A percentile compares a stretch with the other conserved stretches of the same genome.
Evolutionary conservation across 768 basidiomycete species (phyloP).

Genomic region (Serendipita sp.): DNA sequence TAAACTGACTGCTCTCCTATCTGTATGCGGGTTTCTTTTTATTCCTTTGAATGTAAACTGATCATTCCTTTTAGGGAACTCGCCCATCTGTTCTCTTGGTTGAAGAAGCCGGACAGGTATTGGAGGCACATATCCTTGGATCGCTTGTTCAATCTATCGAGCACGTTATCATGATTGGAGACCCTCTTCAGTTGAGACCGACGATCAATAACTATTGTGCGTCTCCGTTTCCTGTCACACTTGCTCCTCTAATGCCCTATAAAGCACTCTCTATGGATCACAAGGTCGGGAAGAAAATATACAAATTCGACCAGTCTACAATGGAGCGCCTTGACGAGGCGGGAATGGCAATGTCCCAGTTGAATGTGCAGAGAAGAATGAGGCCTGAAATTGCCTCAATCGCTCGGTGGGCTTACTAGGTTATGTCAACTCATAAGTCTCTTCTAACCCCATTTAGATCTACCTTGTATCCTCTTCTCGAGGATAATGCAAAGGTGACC

Average conservation of each 20-base stretch:
- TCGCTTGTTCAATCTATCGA: slow-evolving; percentile 46
- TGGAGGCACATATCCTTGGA: slow-evolving; percentile 60
- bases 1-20: slow-evolving; percentile 41
- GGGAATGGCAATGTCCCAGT: slow-evolving; percentile 49
- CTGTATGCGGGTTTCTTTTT: slow-evolving; percentile 22
- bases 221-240: slow-evolving; percentile 13
- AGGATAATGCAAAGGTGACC: slow-evolving; percentile 32
- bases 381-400: slow-evolving; percentile 49
- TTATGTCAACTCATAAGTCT: not conserved
- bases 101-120: slow-evolving; percentile 70
- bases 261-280: slow-evolving; percentile 57
- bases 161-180: slow-evolving; percentile 67
- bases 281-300: slow-evolving; percentile 34
- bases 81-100: slow-evolving; percentile 48
- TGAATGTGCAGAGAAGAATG: slow-evolving; percentile 64
- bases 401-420: slow-evolving; percentile 27
- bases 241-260: not conserved
- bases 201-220: slow-evolving; percentile 46
- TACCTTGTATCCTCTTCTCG: slow-evolving; percentile 44
- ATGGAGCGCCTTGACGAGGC: slow-evolving; percentile 48
- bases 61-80: slow-evolving; percentile 28
- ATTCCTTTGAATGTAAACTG: not conserved
- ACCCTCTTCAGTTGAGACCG: slow-evolving; percentile 60
- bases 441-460: slow-evolving; percentile 21
- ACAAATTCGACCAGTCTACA: slow-evolving; percentile 53